phyloP scores from a whole-genome alignment of 495 filamentous ascomycete species.

The Trichoderma reesei region DNA sequence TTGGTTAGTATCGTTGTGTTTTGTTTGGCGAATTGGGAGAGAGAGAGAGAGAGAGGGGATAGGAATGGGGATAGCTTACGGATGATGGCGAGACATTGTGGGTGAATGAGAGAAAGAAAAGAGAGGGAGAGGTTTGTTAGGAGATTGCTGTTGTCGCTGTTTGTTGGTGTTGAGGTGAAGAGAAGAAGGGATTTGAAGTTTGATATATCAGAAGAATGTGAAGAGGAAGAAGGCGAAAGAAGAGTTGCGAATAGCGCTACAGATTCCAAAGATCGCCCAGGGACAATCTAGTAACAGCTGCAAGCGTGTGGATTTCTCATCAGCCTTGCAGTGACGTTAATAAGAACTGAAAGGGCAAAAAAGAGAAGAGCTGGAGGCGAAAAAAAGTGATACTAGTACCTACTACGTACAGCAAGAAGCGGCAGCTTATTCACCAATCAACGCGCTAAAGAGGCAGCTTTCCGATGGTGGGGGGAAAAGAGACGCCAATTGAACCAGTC shows the following conservation, averaged over 20 bases:
- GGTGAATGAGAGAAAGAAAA: background rate
- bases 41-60: slow-evolving; percentile 22
- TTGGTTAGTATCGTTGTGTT: slow-evolving; percentile 17
- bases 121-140: background rate
- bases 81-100: slow-evolving; percentile 68
- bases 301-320: slow-evolving; percentile 9
- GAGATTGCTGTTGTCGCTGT: too few species aligned
- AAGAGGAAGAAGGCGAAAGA: background rate
- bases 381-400: too few species aligned
- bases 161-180: too few species aligned
- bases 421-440: too few species aligned
- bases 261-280: background rate
- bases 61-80: slow-evolving; percentile 39
- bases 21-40: slow-evolving; percentile 12
- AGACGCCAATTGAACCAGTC: too few species aligned
- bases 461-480: too few species aligned
- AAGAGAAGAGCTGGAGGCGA: too few species aligned
- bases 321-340: slow-evolving; percentile 8
- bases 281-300: background rate
- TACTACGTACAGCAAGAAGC: too few species aligned
- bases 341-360: background rate
- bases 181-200: too few species aligned
- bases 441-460: too few species aligned
- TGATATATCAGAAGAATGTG: too few species aligned
- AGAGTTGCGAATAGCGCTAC: slow-evolving; percentile 10